Percentiles rank a stretch among this genome's conserved stretches.
These are phyloP conservation scores for Pleurotus cornucopiae DNA, from an alignment of 768 basidiomycete species.

Conservation along the genomic window DNA sequence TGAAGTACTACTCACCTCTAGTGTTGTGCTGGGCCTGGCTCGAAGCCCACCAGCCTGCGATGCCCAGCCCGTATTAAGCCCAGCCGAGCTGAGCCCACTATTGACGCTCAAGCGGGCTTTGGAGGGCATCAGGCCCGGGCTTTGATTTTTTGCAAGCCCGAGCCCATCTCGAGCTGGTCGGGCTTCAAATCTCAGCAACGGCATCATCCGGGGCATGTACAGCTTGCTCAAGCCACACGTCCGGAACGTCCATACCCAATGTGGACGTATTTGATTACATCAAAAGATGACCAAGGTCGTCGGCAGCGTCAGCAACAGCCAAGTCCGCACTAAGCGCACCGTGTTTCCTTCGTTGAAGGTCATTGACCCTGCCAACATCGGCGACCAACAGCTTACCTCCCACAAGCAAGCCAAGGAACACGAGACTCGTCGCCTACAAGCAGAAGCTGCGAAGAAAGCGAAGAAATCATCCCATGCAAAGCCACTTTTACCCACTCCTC, in stretches of 20 bases:
- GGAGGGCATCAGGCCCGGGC: conserved; percentile 2
- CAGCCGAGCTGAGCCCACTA: not conserved
- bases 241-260: too few species aligned
- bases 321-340: not conserved
- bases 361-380: not conserved
- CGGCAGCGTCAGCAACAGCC: not conserved
- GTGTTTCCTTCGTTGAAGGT: not conserved
- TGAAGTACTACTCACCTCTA: not conserved
- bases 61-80: not conserved
- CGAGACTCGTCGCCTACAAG: not conserved
- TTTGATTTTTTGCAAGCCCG: not conserved
- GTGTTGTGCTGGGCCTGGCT: not conserved
- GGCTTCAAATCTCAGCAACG: too few species aligned
- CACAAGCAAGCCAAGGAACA: not conserved
- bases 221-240: too few species aligned
- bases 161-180: too few species aligned
- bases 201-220: too few species aligned
- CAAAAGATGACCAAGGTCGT: not conserved
- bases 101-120: not conserved
- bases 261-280: not conserved
- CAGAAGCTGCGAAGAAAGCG: not conserved
- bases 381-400: not conserved
- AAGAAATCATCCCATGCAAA: not conserved
- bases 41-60: not conserved
- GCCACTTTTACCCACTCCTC: not conserved